Percentiles rank a stretch among this genome's conserved stretches.
These are phyloP conservation scores for Colletotrichum cordylinicola DNA, from an alignment of 2,329 filamentous ascomycete genomes.

Conservation along the genomic window DNA sequence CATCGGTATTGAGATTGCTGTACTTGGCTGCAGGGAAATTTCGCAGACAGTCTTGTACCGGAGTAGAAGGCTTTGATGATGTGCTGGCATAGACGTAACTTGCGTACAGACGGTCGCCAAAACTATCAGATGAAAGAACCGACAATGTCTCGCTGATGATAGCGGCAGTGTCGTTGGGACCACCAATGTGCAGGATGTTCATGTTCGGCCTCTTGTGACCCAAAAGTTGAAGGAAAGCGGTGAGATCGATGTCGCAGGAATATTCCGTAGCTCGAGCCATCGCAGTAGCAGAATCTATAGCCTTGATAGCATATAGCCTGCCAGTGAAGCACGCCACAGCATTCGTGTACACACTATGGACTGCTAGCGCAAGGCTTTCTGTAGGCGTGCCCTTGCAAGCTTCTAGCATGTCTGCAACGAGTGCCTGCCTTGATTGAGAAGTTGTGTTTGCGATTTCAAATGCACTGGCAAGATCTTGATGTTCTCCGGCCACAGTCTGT, in stretches of 20 bases:
- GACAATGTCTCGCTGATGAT: neutral
- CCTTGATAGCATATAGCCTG: neutral
- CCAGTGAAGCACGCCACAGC: neutral
- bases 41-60: neutral
- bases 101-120: neutral
- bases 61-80: conserved; percentile 21
- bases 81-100: conserved; percentile 34
- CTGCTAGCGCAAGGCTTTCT: neutral
- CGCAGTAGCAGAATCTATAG: neutral
- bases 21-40: neutral
- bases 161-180: neutral
- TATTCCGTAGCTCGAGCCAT: no score
- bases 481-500: neutral
- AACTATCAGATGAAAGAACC: neutral
- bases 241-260: neutral
- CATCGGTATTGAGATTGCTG: conserved; percentile 31
- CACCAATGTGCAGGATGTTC: conserved; percentile 4
- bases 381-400: neutral
- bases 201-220: conserved; percentile 28
- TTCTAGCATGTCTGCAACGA: neutral
- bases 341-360: neutral
- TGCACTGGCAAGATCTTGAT: neutral
- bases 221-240: conserved; percentile 12
- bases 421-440: neutral
- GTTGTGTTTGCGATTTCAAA: neutral